phyloP scores from a whole-genome alignment of 2,329 filamentous ascomycete species.

The Sclerotinia borealis region DNA sequence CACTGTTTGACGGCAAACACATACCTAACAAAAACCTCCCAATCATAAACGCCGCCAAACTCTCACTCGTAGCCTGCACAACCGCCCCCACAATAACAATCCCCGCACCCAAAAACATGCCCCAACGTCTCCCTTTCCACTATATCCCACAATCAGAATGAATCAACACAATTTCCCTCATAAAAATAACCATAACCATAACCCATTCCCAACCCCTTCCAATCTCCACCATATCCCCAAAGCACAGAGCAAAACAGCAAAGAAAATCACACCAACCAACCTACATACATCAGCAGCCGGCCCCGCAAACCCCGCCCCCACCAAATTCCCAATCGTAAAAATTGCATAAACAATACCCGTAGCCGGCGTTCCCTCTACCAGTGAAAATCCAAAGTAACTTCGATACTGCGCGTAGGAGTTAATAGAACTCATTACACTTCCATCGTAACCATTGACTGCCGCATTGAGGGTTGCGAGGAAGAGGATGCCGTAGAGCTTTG shows the following conservation, averaged over 20 bases:
- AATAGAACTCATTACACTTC: slow-evolving; percentile 44
- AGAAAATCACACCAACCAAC: background rate
- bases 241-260: background rate
- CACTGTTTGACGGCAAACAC: slow-evolving; percentile 25
- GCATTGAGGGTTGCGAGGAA: slow-evolving; percentile 20
- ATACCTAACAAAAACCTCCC: slow-evolving; percentile 55
- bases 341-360: slow-evolving; percentile 21
- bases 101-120: slow-evolving; percentile 19
- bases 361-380: slow-evolving; percentile 15
- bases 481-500: slow-evolving; percentile 14
- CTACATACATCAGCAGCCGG: slow-evolving; percentile 10
- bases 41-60: slow-evolving; percentile 37
- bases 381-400: slow-evolving; percentile 16
- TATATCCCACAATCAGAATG: background rate
- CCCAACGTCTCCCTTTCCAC: slow-evolving; percentile 15
- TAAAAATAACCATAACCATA: background rate
- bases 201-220: background rate
- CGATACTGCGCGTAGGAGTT: slow-evolving; percentile 41
- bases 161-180: too few species aligned
- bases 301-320: slow-evolving; percentile 1
- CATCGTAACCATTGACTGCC: slow-evolving; percentile 40
- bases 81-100: slow-evolving; percentile 18
- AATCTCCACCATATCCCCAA: fast-evolving
- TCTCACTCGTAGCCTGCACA: slow-evolving; percentile 25
- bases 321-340: slow-evolving; percentile 11